These are phyloP conservation scores for Raddia guianensis DNA, from an alignment of 176 grass and related monocot species.

Conservation along the genomic window DNA sequence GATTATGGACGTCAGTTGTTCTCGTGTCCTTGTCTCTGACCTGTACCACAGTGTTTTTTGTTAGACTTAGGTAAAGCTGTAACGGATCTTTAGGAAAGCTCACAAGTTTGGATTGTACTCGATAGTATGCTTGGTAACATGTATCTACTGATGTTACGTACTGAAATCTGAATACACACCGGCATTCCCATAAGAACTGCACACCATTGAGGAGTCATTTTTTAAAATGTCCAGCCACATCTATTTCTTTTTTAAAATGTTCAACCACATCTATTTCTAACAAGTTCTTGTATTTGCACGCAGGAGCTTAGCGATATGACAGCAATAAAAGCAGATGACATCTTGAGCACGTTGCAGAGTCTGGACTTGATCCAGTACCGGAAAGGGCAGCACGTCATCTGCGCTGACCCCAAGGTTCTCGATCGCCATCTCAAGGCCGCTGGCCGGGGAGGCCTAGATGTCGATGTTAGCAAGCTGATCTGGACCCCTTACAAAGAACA, in stretches of 20 bases:
- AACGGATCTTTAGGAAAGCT: neutral
- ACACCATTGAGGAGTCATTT: neutral
- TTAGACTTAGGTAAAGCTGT: neutral
- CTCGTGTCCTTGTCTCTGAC: constrained; percentile 16
- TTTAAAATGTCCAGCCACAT: neutral
- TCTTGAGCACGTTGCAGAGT: constrained; percentile 84
- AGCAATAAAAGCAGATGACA: constrained; percentile 89
- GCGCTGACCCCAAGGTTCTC: constrained; percentile 89
- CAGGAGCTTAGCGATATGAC: constrained; percentile 99
- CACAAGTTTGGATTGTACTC: neutral
- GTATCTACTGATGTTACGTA: neutral
- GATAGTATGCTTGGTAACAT: neutral
- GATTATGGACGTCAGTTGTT: constrained; percentile 45
- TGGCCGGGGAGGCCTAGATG: constrained; percentile 79
- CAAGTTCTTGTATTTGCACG: constrained; percentile 1
- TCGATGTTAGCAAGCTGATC: constrained; percentile 94
- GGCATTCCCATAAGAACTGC: neutral
- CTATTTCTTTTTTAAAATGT: constrained; percentile 5
- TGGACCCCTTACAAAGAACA: constrained; percentile 99
- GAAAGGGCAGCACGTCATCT: constrained; percentile 96
- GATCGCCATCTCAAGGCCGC: constrained; percentile 95
- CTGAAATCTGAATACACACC: neutral
- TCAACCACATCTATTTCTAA: neutral
- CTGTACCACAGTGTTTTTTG: constrained; percentile 9
- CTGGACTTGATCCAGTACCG: constrained; percentile 92